A percentile compares a stretch with the other conserved stretches of the same genome.
Conservation (phyloP, 2,329 filamentous ascomycete genomes). For the Cladosporium phlei region DNA sequence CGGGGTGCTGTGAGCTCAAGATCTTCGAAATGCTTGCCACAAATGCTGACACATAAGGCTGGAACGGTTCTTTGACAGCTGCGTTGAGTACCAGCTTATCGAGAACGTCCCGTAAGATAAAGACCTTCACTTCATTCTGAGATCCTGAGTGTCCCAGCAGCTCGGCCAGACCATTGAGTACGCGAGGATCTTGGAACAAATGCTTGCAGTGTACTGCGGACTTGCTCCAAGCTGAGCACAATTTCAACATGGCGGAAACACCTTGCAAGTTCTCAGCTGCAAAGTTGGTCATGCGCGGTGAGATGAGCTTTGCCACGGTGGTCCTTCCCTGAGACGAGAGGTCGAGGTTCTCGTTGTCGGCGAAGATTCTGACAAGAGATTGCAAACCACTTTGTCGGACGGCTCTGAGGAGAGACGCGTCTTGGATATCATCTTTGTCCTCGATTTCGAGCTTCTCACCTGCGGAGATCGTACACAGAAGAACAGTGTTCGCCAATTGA, state of each 20-base stretch:
- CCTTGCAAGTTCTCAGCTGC: conserved; percentile 83
- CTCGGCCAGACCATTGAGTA: conserved; percentile 68
- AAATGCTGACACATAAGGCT: conserved; percentile 64
- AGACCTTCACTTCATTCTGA: conserved; percentile 82
- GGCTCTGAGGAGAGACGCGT: conserved; percentile 58
- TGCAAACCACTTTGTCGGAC: conserved; percentile 72
- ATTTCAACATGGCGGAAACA: conserved; percentile 72
- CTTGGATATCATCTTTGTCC: conserved; percentile 27
- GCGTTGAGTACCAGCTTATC: conserved; percentile 60
- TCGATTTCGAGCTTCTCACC: conserved; percentile 29
- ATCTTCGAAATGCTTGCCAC: conserved; percentile 51
- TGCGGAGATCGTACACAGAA: conserved; percentile 65
- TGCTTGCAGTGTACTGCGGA: conserved; percentile 63
- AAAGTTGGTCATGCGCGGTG: conserved; percentile 71
- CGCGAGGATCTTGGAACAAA: conserved; percentile 54
- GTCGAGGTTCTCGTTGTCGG: conserved; percentile 63
- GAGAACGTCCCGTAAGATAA: conserved; percentile 69
- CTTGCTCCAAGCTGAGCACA: conserved; percentile 77
- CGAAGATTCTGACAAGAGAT: conserved; percentile 74
- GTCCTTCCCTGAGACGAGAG: conserved; percentile 67
- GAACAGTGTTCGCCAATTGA: conserved; percentile 66
- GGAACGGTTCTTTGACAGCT: conserved; percentile 54
- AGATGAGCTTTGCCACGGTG: conserved; percentile 71
- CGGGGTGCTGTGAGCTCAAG: conserved; percentile 52
- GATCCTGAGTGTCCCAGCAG: conserved; percentile 67